phyloP scores from a whole-genome alignment of 371 early-diverging fungal species.

The Rhizopus stolonifer region DNA sequence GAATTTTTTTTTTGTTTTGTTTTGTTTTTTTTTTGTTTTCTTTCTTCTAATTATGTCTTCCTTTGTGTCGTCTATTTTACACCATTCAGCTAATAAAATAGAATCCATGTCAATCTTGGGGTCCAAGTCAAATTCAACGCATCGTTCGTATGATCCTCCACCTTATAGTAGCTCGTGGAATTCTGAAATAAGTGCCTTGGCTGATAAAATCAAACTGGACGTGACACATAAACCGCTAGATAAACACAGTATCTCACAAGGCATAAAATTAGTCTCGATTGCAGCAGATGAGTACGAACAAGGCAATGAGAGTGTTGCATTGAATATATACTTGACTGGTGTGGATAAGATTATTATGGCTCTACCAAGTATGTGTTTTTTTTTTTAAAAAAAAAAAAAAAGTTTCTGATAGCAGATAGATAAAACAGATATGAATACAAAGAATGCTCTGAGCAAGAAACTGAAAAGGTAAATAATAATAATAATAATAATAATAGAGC shows the following conservation, averaged over 20 bases:
- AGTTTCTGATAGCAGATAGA: too few species aligned
- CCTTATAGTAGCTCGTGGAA: conserved; percentile 37
- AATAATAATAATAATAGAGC: too few species aligned
- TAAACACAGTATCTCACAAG: conserved; percentile 47
- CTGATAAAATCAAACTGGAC: conserved; percentile 36
- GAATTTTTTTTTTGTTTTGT: too few species aligned
- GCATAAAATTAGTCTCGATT: conserved; percentile 50
- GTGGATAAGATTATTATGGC: conserved; percentile 55
- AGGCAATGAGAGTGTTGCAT: conserved; percentile 47
- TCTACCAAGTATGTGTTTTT: conserved; percentile 45
- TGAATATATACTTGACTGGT: conserved; percentile 55
- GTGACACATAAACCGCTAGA: conserved; percentile 22
- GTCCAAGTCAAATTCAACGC: too few species aligned
- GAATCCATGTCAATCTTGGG: too few species aligned
- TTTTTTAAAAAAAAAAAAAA: not conserved
- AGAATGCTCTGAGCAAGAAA: conserved; percentile 13
- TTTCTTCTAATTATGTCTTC: not conserved
- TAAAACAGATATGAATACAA: conserved; percentile 32
- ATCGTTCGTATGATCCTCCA: conserved; percentile 14
- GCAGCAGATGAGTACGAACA: conserved; percentile 56
- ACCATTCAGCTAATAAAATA: too few species aligned
- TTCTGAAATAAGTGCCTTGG: conserved; percentile 37
- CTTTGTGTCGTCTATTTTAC: not conserved
- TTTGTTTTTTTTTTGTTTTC: not conserved
- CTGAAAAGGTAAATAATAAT: conserved; percentile 5